Evolutionary conservation across 345 rosid species (phyloP).

Genomic region (Rhodomyrtus tomentosa): DNA sequence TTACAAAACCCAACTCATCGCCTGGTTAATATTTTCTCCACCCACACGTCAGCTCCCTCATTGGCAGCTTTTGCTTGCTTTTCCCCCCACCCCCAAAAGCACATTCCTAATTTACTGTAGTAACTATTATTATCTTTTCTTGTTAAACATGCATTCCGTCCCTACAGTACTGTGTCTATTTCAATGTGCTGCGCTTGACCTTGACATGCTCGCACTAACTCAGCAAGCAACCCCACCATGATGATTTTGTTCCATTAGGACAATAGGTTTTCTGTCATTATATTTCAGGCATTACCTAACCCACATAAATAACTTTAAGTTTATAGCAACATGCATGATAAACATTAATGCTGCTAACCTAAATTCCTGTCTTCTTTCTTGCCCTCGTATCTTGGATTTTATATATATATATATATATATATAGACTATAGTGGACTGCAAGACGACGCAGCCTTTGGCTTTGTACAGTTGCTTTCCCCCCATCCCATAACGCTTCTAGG

Average conservation of each 20-base stretch:
- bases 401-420: too few relatives aligned
- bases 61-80: neutral
- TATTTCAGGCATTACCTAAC: neutral
- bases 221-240: neutral
- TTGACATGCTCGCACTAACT: neutral
- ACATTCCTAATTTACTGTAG: neutral
- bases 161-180: neutral
- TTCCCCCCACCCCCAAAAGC: neutral
- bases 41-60: neutral
- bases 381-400: neutral
- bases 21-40: neutral
- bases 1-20: neutral
- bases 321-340: neutral
- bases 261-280: neutral
- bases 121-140: neutral
- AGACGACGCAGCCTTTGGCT: neutral
- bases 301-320: neutral
- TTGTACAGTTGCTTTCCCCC: neutral
- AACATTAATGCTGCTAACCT: neutral
- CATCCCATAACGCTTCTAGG: neutral
- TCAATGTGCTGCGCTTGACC: neutral
- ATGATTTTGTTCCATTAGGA: neutral
- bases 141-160: neutral
- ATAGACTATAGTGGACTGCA: neutral
- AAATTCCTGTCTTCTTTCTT: neutral